Base-by-base conservation (phyloP, 148 eudicot genomes). In the Mesembryanthemum crystallinum region DNA sequence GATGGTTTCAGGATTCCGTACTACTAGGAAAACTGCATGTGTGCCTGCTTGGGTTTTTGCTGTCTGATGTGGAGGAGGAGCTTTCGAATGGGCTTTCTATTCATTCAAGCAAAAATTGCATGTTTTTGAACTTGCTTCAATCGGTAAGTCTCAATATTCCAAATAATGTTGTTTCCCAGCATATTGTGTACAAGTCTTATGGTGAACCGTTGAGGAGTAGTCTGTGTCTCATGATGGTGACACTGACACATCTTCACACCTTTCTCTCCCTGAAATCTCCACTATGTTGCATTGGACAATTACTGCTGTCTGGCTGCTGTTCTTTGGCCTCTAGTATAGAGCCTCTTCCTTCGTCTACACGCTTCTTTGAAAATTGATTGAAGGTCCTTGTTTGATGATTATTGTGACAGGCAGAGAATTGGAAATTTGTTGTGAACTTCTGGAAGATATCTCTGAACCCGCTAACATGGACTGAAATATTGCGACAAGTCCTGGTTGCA, bases 391-490 rank as follows among this genome's bases (percentile, higher is more conserved):
- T 77, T 27, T 76, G n/a, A 39, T 70, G 54, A 21, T n/a, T 72
- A 61, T 52, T 64, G 32, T 84, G 70, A 25, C 80, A 95, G 99
- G 86, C 87, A 77, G 87, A 86, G 81, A 72, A 76, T 30, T 83
- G 81, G 78, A 83, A 82, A 29, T 74, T 70, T 80, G 76, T 83
- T 60, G 72, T 89, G 64, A 79, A 80, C 71, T 79, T 81, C 49
- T 95, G 97, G 98, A 87, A 83, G 83, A 85, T 85, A 75, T 82
- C 86, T 29, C 70, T 95, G 77, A 95, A 91, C 73, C 81, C 92
- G 29, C 78, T 92, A 81, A 90, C 99, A 65, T 95, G 99, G 97
- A 80, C 85, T 69, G 99, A 95, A 79, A 86, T 95, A 78, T 71
- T 95, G 71, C 82, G 92, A 28, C 94, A 95, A 86, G 87, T 95